A percentile compares a stretch with the other conserved stretches of the same genome.
Conservation (phyloP, 768 basidiomycete species). For the Amanita rubescens region DNA sequence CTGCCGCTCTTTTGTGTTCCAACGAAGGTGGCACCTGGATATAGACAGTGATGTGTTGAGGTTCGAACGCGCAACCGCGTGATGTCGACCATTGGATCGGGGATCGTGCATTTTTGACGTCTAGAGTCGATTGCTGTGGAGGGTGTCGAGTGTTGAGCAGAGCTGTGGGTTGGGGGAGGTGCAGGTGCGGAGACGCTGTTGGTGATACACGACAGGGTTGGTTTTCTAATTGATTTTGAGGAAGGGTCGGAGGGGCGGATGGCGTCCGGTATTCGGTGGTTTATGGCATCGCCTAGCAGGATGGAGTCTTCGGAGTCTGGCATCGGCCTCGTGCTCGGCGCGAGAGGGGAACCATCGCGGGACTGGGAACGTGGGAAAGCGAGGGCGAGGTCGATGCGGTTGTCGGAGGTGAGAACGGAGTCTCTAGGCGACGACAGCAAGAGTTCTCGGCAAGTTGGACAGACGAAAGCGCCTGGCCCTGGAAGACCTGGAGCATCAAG, state of each 20-base stretch:
- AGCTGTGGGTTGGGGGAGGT: constrained; percentile 12
- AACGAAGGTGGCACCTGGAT: constrained; percentile 82
- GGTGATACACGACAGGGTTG: constrained; percentile 2
- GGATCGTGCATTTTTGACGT: constrained; percentile 18
- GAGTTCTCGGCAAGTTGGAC: constrained; percentile 39
- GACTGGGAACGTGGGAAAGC: constrained; percentile 14
- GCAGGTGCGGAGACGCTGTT: neutral
- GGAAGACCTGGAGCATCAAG: constrained; percentile 24
- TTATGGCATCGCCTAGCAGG: neutral
- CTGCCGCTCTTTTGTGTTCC: constrained; percentile 94
- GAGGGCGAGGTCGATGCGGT: constrained; percentile 21
- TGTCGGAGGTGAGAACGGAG: constrained; percentile 8
- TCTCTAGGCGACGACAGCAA: constrained; percentile 18
- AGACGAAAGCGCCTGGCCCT: constrained; percentile 32
- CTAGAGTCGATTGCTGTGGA: constrained; percentile 8
- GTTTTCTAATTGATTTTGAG: constrained; percentile 4
- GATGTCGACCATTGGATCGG: constrained; percentile 62
- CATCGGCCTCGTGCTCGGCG: constrained; percentile 23
- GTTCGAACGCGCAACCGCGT: constrained; percentile 69
- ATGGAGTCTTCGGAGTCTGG: constrained; percentile 3
- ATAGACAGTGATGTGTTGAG: constrained; percentile 69
- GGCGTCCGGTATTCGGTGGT: neutral
- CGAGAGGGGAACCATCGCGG: constrained; percentile 17
- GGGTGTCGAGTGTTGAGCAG: constrained; percentile 8
- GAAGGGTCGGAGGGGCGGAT: neutral